Base-by-base conservation (phyloP, 2,329 filamentous ascomycete species). In the Xylariales sp. region DNA sequence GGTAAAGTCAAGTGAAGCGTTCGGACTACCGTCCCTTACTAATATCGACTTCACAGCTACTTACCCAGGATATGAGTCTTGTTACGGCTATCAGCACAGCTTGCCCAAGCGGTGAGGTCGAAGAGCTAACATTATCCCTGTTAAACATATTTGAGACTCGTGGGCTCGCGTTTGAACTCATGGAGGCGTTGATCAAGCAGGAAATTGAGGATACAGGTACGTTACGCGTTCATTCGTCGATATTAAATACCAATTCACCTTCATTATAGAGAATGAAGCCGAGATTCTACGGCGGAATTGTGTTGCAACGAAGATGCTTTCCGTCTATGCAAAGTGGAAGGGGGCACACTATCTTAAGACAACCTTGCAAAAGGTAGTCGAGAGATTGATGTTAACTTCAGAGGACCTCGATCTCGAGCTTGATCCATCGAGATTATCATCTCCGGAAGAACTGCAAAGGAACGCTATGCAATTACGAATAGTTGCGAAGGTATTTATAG, bases 301-400 rank as follows among this genome's bases (percentile, higher is more conserved):
- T 71, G 89, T 92, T 1, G 87, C 89, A n/a, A 91, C 90, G 1
- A 92, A 91, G 75, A 90, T 91, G 85, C 82, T 92, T 2, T 91
- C 90, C 0, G 84, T 91, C 7, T 92, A 91, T 72, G 89, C 89
- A 5, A 91, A 90, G 74, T 92, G 90, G 90, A 91, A 91, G 78
- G 90, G 90, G 12, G 81, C 84, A 16, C 77, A 83, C 3, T 92
- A 92, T 74, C 83, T 92, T 43, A 87, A 86, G 71, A 81, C 83
- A 14, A 91, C 90, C 1, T 80, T 92, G 9, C 88, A 90, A 71
- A 90, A 90, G 73, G 88, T 91, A 2, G 79, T 92, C 1, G 89
- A 91, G 75, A 82, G 89, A 57, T 80, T 92, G 49, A 89, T 91
- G 82, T 76, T 89, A 39, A 90, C 89, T 2, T 89, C 89, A 0